Evolutionary conservation across 495 filamentous ascomycete species (phyloP), one percentile per base, ranked within the genome.

Genomic region (Podospora appendiculata): DNA sequence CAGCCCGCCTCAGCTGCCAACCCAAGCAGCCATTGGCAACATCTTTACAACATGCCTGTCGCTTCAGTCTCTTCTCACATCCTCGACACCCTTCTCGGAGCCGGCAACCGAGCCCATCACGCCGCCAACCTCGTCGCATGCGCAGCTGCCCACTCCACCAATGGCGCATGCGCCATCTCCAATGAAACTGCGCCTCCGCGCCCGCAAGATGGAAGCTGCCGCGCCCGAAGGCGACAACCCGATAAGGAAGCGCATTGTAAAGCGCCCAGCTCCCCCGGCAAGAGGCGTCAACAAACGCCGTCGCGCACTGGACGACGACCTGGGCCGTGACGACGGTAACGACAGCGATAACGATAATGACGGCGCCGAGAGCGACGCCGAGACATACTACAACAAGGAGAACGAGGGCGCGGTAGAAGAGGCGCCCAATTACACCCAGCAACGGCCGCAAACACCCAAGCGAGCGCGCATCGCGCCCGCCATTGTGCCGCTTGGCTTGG

Each of bases 31-130:
- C 33, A 60, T 78, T 46, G 76, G 79, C 56, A 79, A 82, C 66
- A 78, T 88, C 49, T 75, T 83, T 58, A 78, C 75, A 41, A 83
- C 84, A 50, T 89, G 85, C 66, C 85, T 84, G 65, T 79, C 83
- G 4, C 77, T 90, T 0, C 86, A 90, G 58, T 81, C 81, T 0
- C 80, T 88, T 52, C 74, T 90, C 19, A 69, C 70, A 66, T 53
- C 64, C 47, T 52, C 75, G 41, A 45, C 58, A 62, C 63, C 66
- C 61, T 57, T 57, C 64, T 50, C 68, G 66, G 45, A 71, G 53
- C 57, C 62, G 46, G 55, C 58, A 32, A 39, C 70, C 25, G 53
- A 62, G 59, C 68, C 68, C 64, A 59, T 66, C 63, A 67, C 75
- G 1, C 70, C 71, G 35, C 64, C 68, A 4, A 73, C 76, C 19